Evolutionary conservation across 1,139 yeast species (phyloP).

Genomic region (Hemisphaericaspora subhashii): DNA sequence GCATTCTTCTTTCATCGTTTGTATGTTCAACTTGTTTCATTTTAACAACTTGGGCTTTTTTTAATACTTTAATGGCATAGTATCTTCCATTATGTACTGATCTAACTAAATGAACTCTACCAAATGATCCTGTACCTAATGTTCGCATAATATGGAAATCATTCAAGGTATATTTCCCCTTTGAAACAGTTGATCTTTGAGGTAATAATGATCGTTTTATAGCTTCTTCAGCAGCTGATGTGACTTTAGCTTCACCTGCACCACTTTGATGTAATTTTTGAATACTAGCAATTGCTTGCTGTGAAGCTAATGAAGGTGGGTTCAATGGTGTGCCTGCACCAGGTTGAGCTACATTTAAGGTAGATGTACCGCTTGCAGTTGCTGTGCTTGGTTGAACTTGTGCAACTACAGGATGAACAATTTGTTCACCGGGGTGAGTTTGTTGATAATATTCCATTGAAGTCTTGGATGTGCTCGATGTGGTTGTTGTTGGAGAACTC

Average conservation of each 20-base stretch:
- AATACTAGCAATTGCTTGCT: constrained; percentile 11
- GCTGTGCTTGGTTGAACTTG: constrained; percentile 13
- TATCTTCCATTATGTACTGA: constrained; percentile 60
- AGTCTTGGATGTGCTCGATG: constrained; percentile 9
- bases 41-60: constrained; percentile 57
- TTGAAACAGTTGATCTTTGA: constrained; percentile 39
- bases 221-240: constrained; percentile 26
- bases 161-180: constrained; percentile 55
- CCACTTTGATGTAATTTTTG: constrained; percentile 6
- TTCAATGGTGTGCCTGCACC: constrained; percentile 9
- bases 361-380: constrained; percentile 12
- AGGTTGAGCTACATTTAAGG: constrained; percentile 10
- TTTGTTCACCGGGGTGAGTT: constrained; percentile 17
- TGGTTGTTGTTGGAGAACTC: constrained; percentile 6
- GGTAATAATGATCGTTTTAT: constrained; percentile 33
- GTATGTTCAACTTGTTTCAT: constrained; percentile 67
- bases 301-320: constrained; percentile 10
- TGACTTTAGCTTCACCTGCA: constrained; percentile 2
- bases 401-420: constrained; percentile 13
- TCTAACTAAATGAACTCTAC: constrained; percentile 60
- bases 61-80: constrained; percentile 59
- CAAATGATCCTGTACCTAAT: constrained; percentile 62
- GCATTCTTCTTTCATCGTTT: constrained; percentile 59
- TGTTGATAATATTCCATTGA: constrained; percentile 14
- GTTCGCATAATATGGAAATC: constrained; percentile 58